These are phyloP conservation scores for Botrytis squamosa DNA, from an alignment of 2,329 filamentous ascomycete species.

Conservation along the genomic window DNA sequence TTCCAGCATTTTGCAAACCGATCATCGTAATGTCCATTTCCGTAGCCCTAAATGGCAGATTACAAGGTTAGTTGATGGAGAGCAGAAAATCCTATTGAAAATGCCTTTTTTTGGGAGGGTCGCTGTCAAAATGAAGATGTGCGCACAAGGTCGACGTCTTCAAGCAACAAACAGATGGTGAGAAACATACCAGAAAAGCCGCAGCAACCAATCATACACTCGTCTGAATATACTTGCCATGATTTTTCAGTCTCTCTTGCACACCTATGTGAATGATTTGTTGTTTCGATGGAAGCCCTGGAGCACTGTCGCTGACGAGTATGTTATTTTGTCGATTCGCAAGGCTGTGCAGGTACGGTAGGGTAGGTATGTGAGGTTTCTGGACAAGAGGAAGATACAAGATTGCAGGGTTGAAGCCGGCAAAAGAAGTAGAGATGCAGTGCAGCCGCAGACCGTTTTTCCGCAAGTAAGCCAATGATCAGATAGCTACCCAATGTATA, in stretches of 20 bases:
- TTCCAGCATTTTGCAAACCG: slow-evolving; percentile 95
- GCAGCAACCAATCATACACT: slow-evolving; percentile 97
- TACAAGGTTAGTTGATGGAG: background rate
- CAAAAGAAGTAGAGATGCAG: slow-evolving; percentile 11
- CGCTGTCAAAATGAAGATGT: background rate
- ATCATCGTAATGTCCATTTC: slow-evolving; percentile 99
- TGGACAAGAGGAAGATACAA: slow-evolving; percentile 6
- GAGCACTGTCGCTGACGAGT: background rate
- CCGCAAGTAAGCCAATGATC: slow-evolving; percentile 13
- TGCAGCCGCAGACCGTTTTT: slow-evolving; percentile 18
- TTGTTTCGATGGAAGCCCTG: background rate
- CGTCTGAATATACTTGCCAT: slow-evolving; percentile 93
- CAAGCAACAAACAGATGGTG: background rate
- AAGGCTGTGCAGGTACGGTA: background rate
- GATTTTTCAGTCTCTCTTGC: slow-evolving; percentile 39
- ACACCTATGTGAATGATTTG: background rate
- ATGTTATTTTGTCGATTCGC: background rate
- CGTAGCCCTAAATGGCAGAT: slow-evolving; percentile 67
- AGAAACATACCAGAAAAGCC: slow-evolving; percentile 87
- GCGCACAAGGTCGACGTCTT: background rate
- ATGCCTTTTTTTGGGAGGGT: background rate
- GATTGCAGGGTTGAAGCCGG: slow-evolving; percentile 14
- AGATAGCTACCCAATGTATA: background rate
- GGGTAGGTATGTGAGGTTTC: slow-evolving; percentile 2
- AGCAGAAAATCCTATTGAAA: background rate